A percentile compares a stretch with the other conserved stretches of the same genome.
phyloP scores from a whole-genome alignment of 768 basidiomycete genomes.

The Boletales sp. region DNA sequence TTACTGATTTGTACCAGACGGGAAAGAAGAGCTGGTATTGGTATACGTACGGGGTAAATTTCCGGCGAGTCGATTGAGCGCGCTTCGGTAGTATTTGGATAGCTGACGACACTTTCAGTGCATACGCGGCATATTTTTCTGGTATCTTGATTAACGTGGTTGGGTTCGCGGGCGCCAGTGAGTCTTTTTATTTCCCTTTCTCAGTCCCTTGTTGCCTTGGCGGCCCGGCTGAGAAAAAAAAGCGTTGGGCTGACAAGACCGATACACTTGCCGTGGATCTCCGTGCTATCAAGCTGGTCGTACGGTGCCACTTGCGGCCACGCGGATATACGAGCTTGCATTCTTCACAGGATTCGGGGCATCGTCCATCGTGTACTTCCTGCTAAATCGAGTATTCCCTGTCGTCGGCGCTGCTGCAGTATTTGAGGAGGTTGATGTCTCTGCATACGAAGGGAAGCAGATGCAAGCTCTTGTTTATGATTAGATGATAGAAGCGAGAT shows the following conservation, averaged over 20 bases:
- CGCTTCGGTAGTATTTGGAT: background rate
- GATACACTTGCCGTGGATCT: background rate
- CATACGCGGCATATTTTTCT: slow-evolving; percentile 63
- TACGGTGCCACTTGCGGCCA: slow-evolving; percentile 62
- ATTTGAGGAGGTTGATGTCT: slow-evolving; percentile 61
- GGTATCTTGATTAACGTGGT: slow-evolving; percentile 83
- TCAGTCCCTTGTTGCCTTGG: background rate
- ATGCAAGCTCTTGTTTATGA: background rate
- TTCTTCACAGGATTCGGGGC: slow-evolving; percentile 84
- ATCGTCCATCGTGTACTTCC: slow-evolving; percentile 60
- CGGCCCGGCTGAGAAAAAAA: background rate
- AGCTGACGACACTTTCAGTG: slow-evolving; percentile 31
- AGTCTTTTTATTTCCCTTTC: slow-evolving; percentile 19
- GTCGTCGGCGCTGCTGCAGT: slow-evolving; percentile 43
- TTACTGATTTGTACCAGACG: slow-evolving; percentile 65
- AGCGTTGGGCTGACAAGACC: background rate
- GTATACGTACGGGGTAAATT: slow-evolving; percentile 72
- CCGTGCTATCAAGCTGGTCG: slow-evolving; percentile 43
- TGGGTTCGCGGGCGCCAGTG: slow-evolving; percentile 75
- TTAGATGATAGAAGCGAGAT: background rate
- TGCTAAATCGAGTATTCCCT: slow-evolving; percentile 59
- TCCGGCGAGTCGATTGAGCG: slow-evolving; percentile 40
- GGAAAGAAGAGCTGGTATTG: slow-evolving; percentile 64
- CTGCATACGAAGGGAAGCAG: slow-evolving; percentile 18
- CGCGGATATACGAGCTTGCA: slow-evolving; percentile 70